Evolutionary conservation across 768 basidiomycete species (phyloP), one percentile per base, ranked within the genome.

Genomic region (Lactifluus subvellereus): DNA sequence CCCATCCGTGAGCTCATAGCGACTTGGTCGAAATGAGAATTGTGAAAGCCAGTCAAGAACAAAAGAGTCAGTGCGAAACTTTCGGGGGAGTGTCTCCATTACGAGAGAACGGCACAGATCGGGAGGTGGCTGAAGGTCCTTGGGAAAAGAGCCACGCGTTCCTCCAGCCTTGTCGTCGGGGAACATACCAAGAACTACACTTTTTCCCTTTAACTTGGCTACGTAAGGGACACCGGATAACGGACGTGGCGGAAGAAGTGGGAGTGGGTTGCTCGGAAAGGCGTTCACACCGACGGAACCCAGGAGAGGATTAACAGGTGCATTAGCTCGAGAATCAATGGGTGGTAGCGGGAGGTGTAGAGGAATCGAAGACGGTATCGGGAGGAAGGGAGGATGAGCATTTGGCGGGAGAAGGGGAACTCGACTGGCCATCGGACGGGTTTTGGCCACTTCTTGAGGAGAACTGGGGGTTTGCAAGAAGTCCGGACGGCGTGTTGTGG

Each of bases 81-180:
- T 69, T 62, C 81, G 82, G 1, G 83, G 84, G 6, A 86, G 72
- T 57, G 79, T 78, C 65, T 84, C 82, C 72, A 86, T 78, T 30
- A 86, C 80, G 33, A 86, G 71, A 1, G 83, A 82, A 14, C 80
- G 76, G 2, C 78, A 73, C 6, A 79, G 79, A 65, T 79, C 78
- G 47, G 82, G 82, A 38, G 55, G 57, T 5, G 66, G 64, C 14
- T 66, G 30, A 16, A 59, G 32, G 4, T 35, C 40, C 52, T 55
- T 61, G 47, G 57, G 33, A 16, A 67, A 66, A n/a, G 20, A 45
- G 42, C 66, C 66, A 0, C 65, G 66, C 8, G 14, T 20, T 18
- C 52, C 57, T 14, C 20, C 32, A 16, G 22, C 30, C 56, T 60
- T 65, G 43, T 54, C 38, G 35, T 61, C 60, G 6, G 32, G 10